A percentile compares a stretch with the other conserved stretches of the same genome.
Conservation (phyloP, 345 rosid species). For the Luvunga scandens region DNA sequence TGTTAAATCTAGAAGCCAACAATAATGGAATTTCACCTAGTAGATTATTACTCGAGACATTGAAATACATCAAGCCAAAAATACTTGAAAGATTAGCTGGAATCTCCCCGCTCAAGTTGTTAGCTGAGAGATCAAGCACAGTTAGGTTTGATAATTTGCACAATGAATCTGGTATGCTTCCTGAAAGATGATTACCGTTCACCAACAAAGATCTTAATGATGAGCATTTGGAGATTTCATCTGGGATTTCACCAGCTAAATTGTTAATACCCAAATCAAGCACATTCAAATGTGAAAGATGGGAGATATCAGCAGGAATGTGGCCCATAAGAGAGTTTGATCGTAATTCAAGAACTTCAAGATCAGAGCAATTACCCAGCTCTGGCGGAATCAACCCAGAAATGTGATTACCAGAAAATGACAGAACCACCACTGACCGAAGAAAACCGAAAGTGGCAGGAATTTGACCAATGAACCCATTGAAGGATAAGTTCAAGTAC, state of each 20-base stretch:
- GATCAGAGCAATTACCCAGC: constrained; percentile 82
- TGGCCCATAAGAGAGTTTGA: constrained; percentile 58
- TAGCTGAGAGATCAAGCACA: constrained; percentile 66
- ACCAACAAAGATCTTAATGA: constrained; percentile 50
- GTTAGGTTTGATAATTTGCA: constrained; percentile 56
- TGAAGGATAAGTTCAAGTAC: constrained; percentile 67
- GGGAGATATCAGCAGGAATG: constrained; percentile 73
- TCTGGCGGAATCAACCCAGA: constrained; percentile 68
- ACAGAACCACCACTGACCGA: constrained; percentile 55
- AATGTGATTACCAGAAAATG: constrained; percentile 67
- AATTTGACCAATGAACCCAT: constrained; percentile 62
- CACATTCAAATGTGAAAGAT: constrained; percentile 43
- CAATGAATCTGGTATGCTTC: constrained; percentile 62
- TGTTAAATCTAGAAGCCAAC: constrained; percentile 57
- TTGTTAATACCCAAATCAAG: constrained; percentile 73
- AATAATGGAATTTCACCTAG: constrained; percentile 65
- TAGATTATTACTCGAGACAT: constrained; percentile 71
- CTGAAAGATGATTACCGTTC: constrained; percentile 63
- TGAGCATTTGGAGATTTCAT: constrained; percentile 46
- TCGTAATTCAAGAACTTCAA: constrained; percentile 71
- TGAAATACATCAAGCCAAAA: constrained; percentile 53
- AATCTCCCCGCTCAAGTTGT: constrained; percentile 74
- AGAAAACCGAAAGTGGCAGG: constrained; percentile 77
- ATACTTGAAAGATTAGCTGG: constrained; percentile 53
- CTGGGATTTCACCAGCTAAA: constrained; percentile 68